Evolutionary conservation across 768 basidiomycete genomes (phyloP).

Genomic region (Termitomyces titanicus): DNA sequence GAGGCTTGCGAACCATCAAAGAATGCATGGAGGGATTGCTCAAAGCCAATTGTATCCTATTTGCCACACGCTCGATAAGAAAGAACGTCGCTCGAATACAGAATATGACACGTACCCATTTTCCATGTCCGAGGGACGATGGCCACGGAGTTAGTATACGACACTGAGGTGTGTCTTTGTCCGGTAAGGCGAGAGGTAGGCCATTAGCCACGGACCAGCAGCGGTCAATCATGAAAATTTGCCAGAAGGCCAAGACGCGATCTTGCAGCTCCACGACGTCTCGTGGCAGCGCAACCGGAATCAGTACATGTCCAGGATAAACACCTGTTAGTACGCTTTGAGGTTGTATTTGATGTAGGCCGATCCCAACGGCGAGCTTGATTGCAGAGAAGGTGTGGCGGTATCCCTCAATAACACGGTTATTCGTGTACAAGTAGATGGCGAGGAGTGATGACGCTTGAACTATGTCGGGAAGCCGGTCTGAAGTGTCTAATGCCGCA

Average conservation of each 20-base stretch:
- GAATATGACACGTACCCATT: conserved; percentile 15
- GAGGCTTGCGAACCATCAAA: conserved; percentile 23
- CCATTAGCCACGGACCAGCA: conserved; percentile 56
- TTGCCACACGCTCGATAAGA: neutral
- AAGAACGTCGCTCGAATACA: neutral
- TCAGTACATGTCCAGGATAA: conserved; percentile 15
- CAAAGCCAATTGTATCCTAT: conserved; percentile 10
- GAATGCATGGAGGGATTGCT: conserved; percentile 23
- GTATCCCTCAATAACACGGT: conserved; percentile 55
- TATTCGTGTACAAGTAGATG: conserved; percentile 56
- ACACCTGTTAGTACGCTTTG: conserved; percentile 11
- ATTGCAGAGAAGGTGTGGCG: conserved; percentile 58
- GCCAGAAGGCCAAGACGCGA: conserved; percentile 55
- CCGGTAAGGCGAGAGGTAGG: conserved; percentile 49
- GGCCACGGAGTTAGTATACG: conserved; percentile 56
- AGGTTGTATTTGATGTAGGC: conserved; percentile 49
- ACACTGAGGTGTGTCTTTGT: conserved; percentile 43
- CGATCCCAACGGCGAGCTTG: conserved; percentile 58
- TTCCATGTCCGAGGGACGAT: conserved; percentile 18
- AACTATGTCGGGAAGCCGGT: conserved; percentile 54
- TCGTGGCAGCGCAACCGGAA: conserved; percentile 28
- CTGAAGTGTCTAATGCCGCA: conserved; percentile 48
- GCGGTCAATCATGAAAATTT: conserved; percentile 59
- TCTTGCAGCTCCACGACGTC: conserved; percentile 43
- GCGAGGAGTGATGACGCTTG: conserved; percentile 60